Evolutionary conservation across 2,329 filamentous ascomycete genomes (phyloP), one percentile per base, ranked within the genome.

Genomic region (Fusarium staphyleae): DNA sequence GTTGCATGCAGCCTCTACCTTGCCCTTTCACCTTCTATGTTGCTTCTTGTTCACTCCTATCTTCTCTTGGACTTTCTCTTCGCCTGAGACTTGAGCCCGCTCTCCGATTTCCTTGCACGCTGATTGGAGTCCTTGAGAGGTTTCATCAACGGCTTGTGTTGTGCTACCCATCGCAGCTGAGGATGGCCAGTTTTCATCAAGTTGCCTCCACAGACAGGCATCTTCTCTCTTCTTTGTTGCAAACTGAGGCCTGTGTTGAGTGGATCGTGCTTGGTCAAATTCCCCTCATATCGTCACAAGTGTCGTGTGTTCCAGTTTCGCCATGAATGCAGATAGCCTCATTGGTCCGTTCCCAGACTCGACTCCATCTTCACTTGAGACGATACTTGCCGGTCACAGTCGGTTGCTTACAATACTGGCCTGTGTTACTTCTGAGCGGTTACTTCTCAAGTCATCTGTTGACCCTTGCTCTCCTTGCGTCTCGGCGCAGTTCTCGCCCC

Each of bases 101-200:
- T 13, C 13, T 29, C 14, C 16, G 32, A 8, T 14, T 34, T 12
- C 32, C 12, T 14, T 12, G 29, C 14, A 11, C 19, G 22, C 28
- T 49, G 33, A 49, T 46, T 60, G 52, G 48, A 28, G 24, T 22
- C 28, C 28, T 18, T 12, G 34, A 24, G 34, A 33, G 11, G 36
- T 45, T 55, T 40, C 35, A 32, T 43, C 26, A 12, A 18, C 33
- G 48, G 40, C 41, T 58, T 62, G 40, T 48, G 13, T 41, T 18
- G 54, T 58, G 36, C 41, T 46, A 59, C 56, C 33, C 42, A 34
- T 45, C 26, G 40, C 3, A n/a, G 24, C 48, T 22, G 11, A 29
- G 24, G 13, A 35, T 44, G n/a, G 10, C 22, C 16, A 24, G 37
- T 32, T 41, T 30, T 37, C 5, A 15, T 14, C 14, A 5, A 49